A percentile compares a stretch with the other conserved stretches of the same genome.
Evolutionary conservation across 2,329 filamentous ascomycete genomes (phyloP).

Genomic region (Aureobasidium sp.): DNA sequence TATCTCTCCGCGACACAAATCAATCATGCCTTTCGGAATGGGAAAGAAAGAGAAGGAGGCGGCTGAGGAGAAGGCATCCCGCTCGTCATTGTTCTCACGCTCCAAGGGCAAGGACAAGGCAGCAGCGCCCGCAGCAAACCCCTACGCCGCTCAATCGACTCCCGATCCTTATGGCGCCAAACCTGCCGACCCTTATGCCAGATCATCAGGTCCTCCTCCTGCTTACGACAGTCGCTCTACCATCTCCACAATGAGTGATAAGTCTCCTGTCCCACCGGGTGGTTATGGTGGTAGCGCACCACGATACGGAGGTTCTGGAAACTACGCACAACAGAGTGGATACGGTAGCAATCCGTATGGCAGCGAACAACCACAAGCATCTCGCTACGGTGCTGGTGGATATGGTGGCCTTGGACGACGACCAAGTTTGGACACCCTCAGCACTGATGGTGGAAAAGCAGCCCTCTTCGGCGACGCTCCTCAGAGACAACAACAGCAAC

Average conservation of each 20-base stretch:
- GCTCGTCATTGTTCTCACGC: conserved; percentile 51
- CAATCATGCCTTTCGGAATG: conserved; percentile 37
- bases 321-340: conserved; percentile 38
- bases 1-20: neutral
- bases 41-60: conserved; percentile 46
- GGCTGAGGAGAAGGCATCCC: conserved; percentile 42
- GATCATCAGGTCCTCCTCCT: conserved; percentile 27
- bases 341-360: conserved; percentile 50
- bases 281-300: conserved; percentile 34
- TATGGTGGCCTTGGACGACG: conserved; percentile 50
- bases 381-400: conserved; percentile 37
- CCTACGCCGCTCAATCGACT: conserved; percentile 44
- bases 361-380: conserved; percentile 19
- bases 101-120: conserved; percentile 46
- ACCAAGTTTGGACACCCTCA: conserved; percentile 43
- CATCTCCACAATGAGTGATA: conserved; percentile 36
- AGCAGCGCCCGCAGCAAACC: conserved; percentile 44
- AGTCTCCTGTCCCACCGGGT: conserved; percentile 38
- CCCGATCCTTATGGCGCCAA: conserved; percentile 48
- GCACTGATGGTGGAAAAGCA: conserved; percentile 51
- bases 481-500: conserved; percentile 41
- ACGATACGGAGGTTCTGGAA: conserved; percentile 23
- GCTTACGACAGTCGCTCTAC: conserved; percentile 26
- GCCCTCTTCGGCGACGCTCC: conserved; percentile 56
- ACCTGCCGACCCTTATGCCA: conserved; percentile 16